Evolutionary conservation across 2,329 filamentous ascomycete species (phyloP).

Genomic region (Monosporascus sp.): DNA sequence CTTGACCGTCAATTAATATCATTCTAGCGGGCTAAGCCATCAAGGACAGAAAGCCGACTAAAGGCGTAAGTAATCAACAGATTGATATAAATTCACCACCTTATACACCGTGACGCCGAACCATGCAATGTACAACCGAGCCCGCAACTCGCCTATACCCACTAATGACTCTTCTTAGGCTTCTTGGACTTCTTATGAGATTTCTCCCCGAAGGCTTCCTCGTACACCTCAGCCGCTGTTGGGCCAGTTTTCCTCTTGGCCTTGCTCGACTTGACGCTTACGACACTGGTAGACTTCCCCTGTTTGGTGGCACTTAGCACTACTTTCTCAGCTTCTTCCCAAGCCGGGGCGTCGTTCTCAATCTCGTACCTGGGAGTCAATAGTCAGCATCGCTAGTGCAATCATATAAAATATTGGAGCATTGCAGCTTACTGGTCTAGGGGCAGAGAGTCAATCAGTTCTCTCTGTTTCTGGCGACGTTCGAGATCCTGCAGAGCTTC

Average conservation of each 20-base stretch:
- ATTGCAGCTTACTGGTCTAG: slow-evolving; percentile 68
- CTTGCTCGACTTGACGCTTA: slow-evolving; percentile 78
- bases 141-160: not conserved
- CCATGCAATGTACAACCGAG: slow-evolving; percentile 4
- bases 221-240: slow-evolving; percentile 57
- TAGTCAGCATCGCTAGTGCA: slow-evolving; percentile 3
- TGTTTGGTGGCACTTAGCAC: slow-evolving; percentile 53
- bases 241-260: slow-evolving; percentile 64
- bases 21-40: no score
- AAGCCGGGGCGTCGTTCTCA: slow-evolving; percentile 54
- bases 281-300: slow-evolving; percentile 55
- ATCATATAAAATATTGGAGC: not conserved
- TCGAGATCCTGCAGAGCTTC: slow-evolving; percentile 62
- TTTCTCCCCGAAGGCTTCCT: slow-evolving; percentile 49
- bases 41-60: not conserved
- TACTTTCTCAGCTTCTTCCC: slow-evolving; percentile 70
- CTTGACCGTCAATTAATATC: no score
- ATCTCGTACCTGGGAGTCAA: slow-evolving; percentile 54
- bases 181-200: slow-evolving; percentile 46
- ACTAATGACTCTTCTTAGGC: slow-evolving; percentile 39
- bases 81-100: not conserved
- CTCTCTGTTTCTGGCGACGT: slow-evolving; percentile 69
- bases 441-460: slow-evolving; percentile 84
- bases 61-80: not conserved
- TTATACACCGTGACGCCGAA: slow-evolving; percentile 3